phyloP scores from a whole-genome alignment of 257 asterid species.

The Nicotiana benthamiana region DNA sequence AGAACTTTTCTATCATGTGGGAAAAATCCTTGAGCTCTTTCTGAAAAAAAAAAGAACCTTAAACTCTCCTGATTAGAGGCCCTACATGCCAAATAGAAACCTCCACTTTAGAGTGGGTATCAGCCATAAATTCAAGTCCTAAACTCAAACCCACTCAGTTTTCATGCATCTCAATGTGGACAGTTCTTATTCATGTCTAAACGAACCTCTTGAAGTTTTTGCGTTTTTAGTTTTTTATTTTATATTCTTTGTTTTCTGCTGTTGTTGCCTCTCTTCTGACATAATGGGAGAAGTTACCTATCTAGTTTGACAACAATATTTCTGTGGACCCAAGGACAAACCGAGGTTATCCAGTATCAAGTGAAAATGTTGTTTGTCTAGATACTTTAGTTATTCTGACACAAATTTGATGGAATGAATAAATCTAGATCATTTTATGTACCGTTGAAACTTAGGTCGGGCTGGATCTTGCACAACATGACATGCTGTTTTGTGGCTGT shows the following conservation, averaged over 20 bases:
- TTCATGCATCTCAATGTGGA: not conserved
- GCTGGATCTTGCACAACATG: not conserved
- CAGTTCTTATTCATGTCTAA: not conserved
- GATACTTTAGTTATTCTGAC: not conserved
- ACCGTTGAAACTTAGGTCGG: not conserved
- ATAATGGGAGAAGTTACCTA: not conserved
- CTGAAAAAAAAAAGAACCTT: not conserved
- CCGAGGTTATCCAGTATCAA: not conserved
- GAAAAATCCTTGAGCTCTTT: not conserved
- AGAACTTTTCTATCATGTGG: not conserved
- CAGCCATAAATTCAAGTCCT: not conserved
- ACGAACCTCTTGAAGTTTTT: not conserved
- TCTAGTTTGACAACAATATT: not conserved
- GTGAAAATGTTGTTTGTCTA: not conserved
- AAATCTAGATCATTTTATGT: not conserved
- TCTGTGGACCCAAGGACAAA: not conserved
- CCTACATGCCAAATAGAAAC: not conserved
- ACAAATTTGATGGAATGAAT: not conserved
- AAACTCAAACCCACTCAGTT: not conserved
- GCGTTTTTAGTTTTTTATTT: not conserved
- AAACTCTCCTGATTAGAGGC: not conserved
- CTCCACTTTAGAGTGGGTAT: not conserved
- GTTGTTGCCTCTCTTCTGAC: not conserved
- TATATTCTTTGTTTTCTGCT: not conserved
- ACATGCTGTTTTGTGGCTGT: not conserved